Conservation (phyloP, 305 asterid genomes). For the Stenogyne calaminthoides region DNA sequence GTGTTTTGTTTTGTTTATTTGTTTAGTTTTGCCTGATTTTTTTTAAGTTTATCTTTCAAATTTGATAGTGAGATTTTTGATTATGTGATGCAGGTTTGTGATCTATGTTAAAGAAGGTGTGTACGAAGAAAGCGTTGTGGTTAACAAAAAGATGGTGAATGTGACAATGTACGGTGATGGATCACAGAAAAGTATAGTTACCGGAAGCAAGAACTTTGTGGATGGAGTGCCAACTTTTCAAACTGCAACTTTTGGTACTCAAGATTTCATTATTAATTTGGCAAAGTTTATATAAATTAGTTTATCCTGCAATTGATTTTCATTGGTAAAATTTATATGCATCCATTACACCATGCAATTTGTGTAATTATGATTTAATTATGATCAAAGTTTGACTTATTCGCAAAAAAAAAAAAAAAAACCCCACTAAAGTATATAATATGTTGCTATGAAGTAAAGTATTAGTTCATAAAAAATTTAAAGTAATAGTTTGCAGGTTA, state of each 20-base stretch:
- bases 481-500: too few species aligned
- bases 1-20: too few species aligned
- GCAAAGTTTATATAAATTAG: too few species aligned
- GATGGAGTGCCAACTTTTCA: slow-evolving; percentile 20
- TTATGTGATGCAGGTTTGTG: not conserved
- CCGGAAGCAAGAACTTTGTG: slow-evolving; percentile 14
- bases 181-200: not conserved
- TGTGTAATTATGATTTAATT: too few species aligned
- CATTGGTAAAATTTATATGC: too few species aligned
- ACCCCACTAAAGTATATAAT: too few species aligned
- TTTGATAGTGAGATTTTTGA: not conserved
- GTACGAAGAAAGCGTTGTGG: slow-evolving; percentile 13
- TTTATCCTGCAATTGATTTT: too few species aligned
- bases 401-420: too few species aligned
- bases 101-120: slow-evolving; percentile 22
- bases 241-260: slow-evolving; percentile 18
- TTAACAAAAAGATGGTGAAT: not conserved
- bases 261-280: not conserved
- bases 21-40: not conserved
- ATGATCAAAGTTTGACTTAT: too few species aligned
- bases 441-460: too few species aligned
- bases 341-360: too few species aligned
- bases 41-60: not conserved
- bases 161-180: slow-evolving; percentile 25
- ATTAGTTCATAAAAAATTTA: too few species aligned